Evolutionary conservation across 345 rosid genomes (phyloP).

Genomic region (Citrus cavaleriei): DNA sequence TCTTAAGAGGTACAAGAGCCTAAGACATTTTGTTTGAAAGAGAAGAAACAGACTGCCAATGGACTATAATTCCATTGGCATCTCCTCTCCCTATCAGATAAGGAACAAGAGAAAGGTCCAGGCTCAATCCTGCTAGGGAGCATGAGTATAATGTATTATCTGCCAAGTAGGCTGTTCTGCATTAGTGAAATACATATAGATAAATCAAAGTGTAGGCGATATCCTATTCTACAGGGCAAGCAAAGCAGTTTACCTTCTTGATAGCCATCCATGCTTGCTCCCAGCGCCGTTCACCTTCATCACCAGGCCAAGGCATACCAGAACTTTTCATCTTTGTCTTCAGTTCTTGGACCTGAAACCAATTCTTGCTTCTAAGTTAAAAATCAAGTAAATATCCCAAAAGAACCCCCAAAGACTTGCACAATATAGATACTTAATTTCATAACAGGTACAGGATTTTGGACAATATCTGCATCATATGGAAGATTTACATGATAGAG

Average conservation of each 20-base stretch:
- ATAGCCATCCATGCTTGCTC: slow-evolving; percentile 96
- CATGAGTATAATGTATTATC: neutral
- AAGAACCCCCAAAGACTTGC: neutral
- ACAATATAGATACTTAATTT: neutral
- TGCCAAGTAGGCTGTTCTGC: neutral
- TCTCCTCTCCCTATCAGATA: neutral
- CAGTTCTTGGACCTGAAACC: slow-evolving; percentile 78
- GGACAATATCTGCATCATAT: neutral
- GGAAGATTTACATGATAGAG: neutral
- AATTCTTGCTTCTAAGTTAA: neutral
- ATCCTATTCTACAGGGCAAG: neutral
- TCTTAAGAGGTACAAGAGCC: neutral
- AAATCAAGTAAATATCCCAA: neutral
- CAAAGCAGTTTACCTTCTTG: slow-evolving; percentile 61
- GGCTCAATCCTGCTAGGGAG: neutral
- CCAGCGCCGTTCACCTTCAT: slow-evolving; percentile 90
- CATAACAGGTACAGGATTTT: neutral
- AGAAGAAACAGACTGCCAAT: neutral
- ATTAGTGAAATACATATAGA: neutral
- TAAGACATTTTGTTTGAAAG: neutral
- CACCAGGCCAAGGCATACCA: slow-evolving; percentile 99
- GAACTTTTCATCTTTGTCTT: slow-evolving; percentile 74
- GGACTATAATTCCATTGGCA: neutral
- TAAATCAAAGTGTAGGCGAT: neutral
- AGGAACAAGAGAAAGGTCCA: neutral